Conservation (phyloP, 2,329 filamentous ascomycete species). For the Botrytis squamosa region DNA sequence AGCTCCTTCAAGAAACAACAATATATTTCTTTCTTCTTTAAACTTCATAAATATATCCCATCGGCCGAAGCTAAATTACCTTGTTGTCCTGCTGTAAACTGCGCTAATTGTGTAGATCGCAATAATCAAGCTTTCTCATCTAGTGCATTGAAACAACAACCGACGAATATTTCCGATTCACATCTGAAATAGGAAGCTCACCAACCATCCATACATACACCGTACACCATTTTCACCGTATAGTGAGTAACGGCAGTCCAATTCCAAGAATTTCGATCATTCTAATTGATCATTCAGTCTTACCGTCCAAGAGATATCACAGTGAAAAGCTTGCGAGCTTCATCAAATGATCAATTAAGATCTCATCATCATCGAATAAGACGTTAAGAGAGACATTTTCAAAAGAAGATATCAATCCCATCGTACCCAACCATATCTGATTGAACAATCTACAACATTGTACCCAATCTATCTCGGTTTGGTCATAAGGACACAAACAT, state of each 20-base stretch:
- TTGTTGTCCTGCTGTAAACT: not conserved
- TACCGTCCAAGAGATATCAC: not conserved
- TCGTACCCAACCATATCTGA: conserved; percentile 4
- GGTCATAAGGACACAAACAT: conserved; percentile 17
- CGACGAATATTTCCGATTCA: conserved; percentile 19
- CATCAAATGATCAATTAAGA: conserved; percentile 1
- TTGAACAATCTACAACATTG: conserved; percentile 9
- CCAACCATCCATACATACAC: conserved; percentile 17
- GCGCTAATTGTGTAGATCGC: conserved; percentile 6
- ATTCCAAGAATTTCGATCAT: not conserved
- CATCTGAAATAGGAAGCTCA: conserved; percentile 21
- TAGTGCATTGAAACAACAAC: conserved; percentile 9
- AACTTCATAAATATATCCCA: not conserved
- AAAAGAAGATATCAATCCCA: not conserved
- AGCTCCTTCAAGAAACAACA: not conserved
- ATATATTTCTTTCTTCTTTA: not conserved
- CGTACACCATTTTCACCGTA: not conserved
- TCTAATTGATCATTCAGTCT: conserved; percentile 8
- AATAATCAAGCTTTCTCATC: conserved; percentile 19
- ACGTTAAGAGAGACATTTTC: conserved; percentile 5
- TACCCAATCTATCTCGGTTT: not conserved
- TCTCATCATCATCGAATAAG: conserved; percentile 13
- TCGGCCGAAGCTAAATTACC: not conserved
- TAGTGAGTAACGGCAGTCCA: not conserved
- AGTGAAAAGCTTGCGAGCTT: conserved; percentile 3